Base-by-base conservation (phyloP, 352 stramenopile species). In the Phytophthora podocarpi region DNA sequence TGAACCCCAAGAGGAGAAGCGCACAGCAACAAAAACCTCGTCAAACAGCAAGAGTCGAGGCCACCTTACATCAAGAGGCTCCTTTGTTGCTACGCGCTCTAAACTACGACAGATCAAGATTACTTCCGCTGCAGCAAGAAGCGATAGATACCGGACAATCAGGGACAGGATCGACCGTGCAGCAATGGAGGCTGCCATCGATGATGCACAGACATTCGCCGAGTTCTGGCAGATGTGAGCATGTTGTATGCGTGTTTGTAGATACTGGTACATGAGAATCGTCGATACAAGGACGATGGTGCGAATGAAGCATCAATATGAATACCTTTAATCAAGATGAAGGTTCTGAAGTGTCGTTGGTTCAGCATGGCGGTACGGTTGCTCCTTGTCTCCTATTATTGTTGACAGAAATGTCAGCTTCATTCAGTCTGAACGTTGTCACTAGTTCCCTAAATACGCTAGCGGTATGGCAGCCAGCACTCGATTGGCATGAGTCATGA, bases 191-290 rank as follows among this genome's bases (percentile, higher is more conserved):
- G 67, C 67, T 53, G 67, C 67, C 15, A 58, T 70, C 13, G 64
- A 74, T 10, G 68, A 77, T 39, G 59, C 64, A 2, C 52, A 74
- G 11, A 57, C 37, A 15, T 77, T 77, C 39, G 53, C 67, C 39
- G 68, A 77, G 28, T 74, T 74, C 50, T 77, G 64, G 68, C 64
- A 77, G 32, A 71, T 73, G 59, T 77, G 45, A 31, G 34, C 8
- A 34, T 31, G 24, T 1, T n/a, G n/a, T n/a, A n/a, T 31, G 47
- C 42, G 37, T 48, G 34, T 61, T 50, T 54, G 60, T 54, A 58
- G 34, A 62, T 52, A n/a, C n/a, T n/a, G n/a, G n/a, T 40, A 26
- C 52, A 18, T 37, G 15, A 45, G 23, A 49, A 57, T 18, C 20
- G 18, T 54, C n/a, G 18, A 53, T 45, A 36, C 23, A 35, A 34